Conservation (phyloP, 441 rosid genomes). For the Macaranga tanarius region DNA sequence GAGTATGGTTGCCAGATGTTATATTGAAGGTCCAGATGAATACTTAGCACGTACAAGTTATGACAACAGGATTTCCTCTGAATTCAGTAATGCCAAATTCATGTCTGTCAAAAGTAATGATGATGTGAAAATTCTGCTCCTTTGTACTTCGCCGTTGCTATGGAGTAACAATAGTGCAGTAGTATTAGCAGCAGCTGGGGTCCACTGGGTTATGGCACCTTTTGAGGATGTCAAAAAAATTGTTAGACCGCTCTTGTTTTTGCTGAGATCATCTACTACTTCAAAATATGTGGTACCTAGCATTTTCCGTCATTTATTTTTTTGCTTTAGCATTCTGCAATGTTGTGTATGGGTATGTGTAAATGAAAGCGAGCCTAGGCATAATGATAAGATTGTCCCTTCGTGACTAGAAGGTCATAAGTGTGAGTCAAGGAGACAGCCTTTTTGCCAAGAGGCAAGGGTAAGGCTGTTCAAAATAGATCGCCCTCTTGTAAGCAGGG, state of each 20-base stretch:
- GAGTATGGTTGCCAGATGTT: conserved; percentile 58
- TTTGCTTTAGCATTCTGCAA: conserved; percentile 3
- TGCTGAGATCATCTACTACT: conserved; percentile 78
- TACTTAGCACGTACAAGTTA: conserved; percentile 63
- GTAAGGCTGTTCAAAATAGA: not conserved
- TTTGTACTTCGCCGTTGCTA: conserved; percentile 83
- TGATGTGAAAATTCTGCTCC: conserved; percentile 78
- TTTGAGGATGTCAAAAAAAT: conserved; percentile 68
- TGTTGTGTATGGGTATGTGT: not conserved
- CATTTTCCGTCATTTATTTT: conserved; percentile 18
- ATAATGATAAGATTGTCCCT: not conserved
- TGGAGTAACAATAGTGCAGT: conserved; percentile 98
- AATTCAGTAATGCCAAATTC: conserved; percentile 44
- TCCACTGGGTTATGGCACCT: conserved; percentile 96
- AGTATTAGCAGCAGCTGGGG: conserved; percentile 89
- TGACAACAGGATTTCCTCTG: conserved; percentile 35
- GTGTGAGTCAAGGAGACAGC: not conserved
- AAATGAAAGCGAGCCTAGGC: not conserved
- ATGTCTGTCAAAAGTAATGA: conserved; percentile 68
- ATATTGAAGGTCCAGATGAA: conserved; percentile 94
- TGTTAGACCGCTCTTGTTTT: conserved; percentile 83
- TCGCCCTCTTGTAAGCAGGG: not conserved
- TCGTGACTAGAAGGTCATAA: not conserved
- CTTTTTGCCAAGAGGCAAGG: not conserved
- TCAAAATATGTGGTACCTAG: conserved; percentile 89